A percentile compares a stretch with the other conserved stretches of the same genome.
Evolutionary conservation across 108 stramenopile genomes (phyloP).

Genomic region (Parietichytrium sp.): DNA sequence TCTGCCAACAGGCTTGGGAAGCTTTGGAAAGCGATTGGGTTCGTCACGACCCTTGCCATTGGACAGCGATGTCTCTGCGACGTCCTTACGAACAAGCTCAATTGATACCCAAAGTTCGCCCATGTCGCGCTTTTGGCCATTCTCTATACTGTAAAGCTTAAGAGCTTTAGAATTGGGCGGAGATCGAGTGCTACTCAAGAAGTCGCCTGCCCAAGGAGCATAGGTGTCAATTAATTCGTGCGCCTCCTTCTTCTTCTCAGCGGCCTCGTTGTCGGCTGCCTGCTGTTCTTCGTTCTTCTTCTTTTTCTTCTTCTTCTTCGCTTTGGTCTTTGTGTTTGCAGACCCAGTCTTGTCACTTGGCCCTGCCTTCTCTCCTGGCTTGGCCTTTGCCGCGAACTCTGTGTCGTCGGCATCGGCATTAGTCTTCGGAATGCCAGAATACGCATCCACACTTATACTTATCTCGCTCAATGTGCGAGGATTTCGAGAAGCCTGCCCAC

Average conservation of each 20-base stretch:
- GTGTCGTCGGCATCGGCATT: conserved; percentile 27
- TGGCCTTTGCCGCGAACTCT: not conserved
- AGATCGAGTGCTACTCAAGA: not conserved
- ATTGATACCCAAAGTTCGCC: conserved; percentile 39
- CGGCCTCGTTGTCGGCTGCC: not conserved
- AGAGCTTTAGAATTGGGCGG: conserved; percentile 46
- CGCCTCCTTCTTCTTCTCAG: conserved; percentile 31
- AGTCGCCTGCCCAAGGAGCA: not conserved
- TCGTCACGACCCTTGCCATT: conserved; percentile 54
- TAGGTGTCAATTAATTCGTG: conserved; percentile 9
- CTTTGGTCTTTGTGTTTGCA: not conserved
- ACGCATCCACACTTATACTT: not conserved
- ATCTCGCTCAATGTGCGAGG: not conserved
- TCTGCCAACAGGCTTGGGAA: conserved; percentile 57
- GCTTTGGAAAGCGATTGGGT: conserved; percentile 59
- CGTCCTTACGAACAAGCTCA: conserved; percentile 53
- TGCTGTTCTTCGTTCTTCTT: not conserved
- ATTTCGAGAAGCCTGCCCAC: not conserved
- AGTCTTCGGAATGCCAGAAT: conserved; percentile 21
- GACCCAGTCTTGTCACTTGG: too few relatives aligned
- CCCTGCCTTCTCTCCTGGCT: too few relatives aligned
- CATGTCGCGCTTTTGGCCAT: not conserved
- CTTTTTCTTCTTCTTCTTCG: not conserved
- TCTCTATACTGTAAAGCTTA: conserved; percentile 39
- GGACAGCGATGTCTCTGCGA: conserved; percentile 44